Conservation (phyloP, 2,329 filamentous ascomycete genomes). For the Ophiosphaerella narmari region DNA sequence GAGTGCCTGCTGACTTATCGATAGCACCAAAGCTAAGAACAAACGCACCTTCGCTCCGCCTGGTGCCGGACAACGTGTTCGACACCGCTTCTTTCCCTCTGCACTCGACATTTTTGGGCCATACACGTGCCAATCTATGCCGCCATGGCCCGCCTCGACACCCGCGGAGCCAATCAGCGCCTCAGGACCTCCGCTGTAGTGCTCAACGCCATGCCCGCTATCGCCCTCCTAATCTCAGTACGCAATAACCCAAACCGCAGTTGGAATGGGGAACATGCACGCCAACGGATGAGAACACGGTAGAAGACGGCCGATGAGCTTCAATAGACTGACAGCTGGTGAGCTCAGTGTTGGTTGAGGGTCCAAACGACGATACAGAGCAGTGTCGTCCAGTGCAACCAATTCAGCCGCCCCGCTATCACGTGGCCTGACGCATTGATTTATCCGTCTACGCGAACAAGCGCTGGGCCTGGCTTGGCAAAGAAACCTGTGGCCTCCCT, state of each 20-base stretch:
- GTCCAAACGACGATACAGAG: neutral
- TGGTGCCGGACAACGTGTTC: conserved; percentile 31
- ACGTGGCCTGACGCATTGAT: neutral
- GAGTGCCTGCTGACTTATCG: conserved; percentile 24
- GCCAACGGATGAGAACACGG: conserved; percentile 14
- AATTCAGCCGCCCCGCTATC: conserved; percentile 5
- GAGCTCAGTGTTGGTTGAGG: neutral
- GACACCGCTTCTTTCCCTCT: conserved; percentile 38
- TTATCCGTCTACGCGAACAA: conserved; percentile 3
- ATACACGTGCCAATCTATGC: conserved; percentile 18
- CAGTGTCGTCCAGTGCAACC: neutral
- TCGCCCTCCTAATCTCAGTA: conserved; percentile 22
- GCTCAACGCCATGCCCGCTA: conserved; percentile 26
- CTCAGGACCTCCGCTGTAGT: conserved; percentile 9
- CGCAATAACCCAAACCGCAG: conserved; percentile 25
- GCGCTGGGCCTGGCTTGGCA: neutral
- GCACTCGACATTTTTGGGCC: conserved; percentile 26
- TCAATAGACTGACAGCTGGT: conserved; percentile 9
- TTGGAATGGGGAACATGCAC: conserved; percentile 20
- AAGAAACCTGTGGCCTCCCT: too few species aligned
- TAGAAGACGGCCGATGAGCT: conserved; percentile 1
- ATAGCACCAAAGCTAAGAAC: conserved; percentile 16
- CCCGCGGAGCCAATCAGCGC: conserved; percentile 27
- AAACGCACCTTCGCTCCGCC: conserved; percentile 20
- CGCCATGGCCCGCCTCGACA: conserved; percentile 19